Evolutionary conservation across 1,139 yeast species (phyloP).

Genomic region (Yamadazyma dendronema): DNA sequence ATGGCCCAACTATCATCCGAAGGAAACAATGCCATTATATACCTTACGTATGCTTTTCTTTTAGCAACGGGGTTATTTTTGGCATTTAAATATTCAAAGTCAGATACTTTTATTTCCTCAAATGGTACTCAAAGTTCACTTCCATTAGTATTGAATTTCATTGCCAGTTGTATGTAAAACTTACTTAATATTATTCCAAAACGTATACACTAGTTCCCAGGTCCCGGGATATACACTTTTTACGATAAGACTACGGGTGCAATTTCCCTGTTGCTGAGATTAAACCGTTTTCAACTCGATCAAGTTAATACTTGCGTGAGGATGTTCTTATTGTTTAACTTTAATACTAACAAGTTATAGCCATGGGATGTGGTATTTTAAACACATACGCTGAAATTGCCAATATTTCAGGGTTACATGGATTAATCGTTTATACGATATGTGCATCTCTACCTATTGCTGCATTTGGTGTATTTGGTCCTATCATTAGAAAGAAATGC

Average conservation of each 20-base stretch:
- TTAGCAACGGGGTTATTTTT: slow-evolving; percentile 58
- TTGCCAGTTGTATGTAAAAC: slow-evolving; percentile 76
- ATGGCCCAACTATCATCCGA: slow-evolving; percentile 33
- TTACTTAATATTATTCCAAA: too few relatives aligned
- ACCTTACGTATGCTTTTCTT: slow-evolving; percentile 67
- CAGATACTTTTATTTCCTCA: slow-evolving; percentile 61
- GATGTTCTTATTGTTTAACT: slow-evolving; percentile 33
- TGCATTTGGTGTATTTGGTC: slow-evolving; percentile 80
- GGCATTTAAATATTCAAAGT: slow-evolving; percentile 51
- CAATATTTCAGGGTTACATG: slow-evolving; percentile 83
- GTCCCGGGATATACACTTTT: too few relatives aligned
- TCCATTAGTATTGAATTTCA: slow-evolving; percentile 82
- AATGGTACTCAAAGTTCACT: slow-evolving; percentile 78
- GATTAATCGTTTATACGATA: slow-evolving; percentile 78
- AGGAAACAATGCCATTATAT: slow-evolving; percentile 70
- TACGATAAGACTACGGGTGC: slow-evolving; percentile 50
- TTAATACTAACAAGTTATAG: slow-evolving; percentile 36
- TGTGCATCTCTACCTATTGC: slow-evolving; percentile 82
- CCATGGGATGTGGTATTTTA: slow-evolving; percentile 87
- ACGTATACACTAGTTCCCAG: too few relatives aligned
- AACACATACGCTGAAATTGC: slow-evolving; percentile 87
- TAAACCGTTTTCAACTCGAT: slow-evolving; percentile 78
- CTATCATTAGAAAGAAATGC: slow-evolving; percentile 70
- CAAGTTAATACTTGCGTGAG: slow-evolving; percentile 92
- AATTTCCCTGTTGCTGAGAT: slow-evolving; percentile 56